Evolutionary conservation across 129 eudicot species (phyloP).

Genomic region (Chrysanthemum seticuspe): DNA sequence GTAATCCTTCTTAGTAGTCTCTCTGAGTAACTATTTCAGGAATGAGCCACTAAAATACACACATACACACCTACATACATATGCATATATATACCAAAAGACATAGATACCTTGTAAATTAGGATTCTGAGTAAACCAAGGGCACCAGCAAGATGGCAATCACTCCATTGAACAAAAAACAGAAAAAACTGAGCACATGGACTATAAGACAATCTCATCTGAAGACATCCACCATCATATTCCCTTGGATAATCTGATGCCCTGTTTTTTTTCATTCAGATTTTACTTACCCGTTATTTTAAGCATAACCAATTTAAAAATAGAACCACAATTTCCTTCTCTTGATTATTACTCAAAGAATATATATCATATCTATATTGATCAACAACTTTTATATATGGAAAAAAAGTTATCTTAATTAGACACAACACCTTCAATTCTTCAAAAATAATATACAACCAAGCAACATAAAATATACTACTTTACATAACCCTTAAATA

Average conservation of each 20-base stretch:
- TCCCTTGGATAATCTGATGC: slow-evolving; percentile 87
- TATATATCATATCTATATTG: not conserved
- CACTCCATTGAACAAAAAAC: slow-evolving; percentile 89
- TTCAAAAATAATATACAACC: not conserved
- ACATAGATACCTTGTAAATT: slow-evolving; percentile 56
- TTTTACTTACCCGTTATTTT: not conserved
- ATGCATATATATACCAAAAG: slow-evolving; percentile 7
- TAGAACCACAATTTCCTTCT: not conserved
- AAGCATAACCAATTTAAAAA: not conserved
- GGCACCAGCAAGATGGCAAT: slow-evolving; percentile 82
- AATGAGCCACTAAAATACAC: too few relatives aligned
- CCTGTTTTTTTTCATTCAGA: slow-evolving; percentile 43
- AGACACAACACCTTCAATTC: not conserved
- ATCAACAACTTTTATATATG: not conserved
- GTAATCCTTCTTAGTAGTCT: too few relatives aligned
- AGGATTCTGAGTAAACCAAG: slow-evolving; percentile 85
- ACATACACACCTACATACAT: not conserved
- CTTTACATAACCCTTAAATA: too few relatives aligned
- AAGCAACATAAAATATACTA: not conserved
- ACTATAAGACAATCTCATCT: slow-evolving; percentile 85
- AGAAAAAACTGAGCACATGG: slow-evolving; percentile 78
- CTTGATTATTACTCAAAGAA: slow-evolving; percentile 2
- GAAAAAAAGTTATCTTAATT: not conserved
- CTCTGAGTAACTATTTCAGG: too few relatives aligned
- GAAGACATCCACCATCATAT: slow-evolving; percentile 80